Base-by-base conservation (phyloP, 2,329 filamentous ascomycete species). In the Aspergillus costaricaensis region DNA sequence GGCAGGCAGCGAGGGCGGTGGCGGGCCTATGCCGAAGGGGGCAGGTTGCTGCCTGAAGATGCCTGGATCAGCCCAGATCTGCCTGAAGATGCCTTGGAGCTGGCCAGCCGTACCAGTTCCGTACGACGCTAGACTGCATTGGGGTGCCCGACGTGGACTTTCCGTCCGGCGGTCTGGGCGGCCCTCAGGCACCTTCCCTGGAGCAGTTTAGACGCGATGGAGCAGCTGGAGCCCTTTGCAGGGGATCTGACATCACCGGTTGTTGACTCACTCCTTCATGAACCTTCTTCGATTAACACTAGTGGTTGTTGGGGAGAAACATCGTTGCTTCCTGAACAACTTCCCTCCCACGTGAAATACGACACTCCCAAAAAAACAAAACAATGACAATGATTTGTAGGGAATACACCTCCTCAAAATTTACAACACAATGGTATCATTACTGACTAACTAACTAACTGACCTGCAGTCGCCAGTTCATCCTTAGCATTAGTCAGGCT, bases 1-100 rank as follows among this genome's bases (percentile, higher is more conserved):
- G 64, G 64, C 61, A 65, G 58, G 58, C 63, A 59, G 52, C 57
- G 57, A 47, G 61, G 57, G 48, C 43, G 49, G 55, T 62, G 61
- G 61, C 30, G 51, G 51, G 55, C 44, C 63, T 63, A 61, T 43
- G 15, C 63, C 49, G 17, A 43, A 53, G 10, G 10, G 39, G 58
- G 62, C 36, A 63, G 19, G 38, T 55, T 6, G 15, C 9, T 49
- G 61, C 61, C 59, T 63, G 48, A 62, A 25, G 53, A 52, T 61
- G 55, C 59, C 59, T 61, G 55, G 44, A 14, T 23, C 7, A n/a
- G 55, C 12, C 30, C n/a, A 19, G 38, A 17, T 17, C n/a, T 50
- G 53, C 53, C 53, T 55, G 53, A 47, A 55, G 39, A 44, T 43
- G 43, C 39, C 59, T 58, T n/a, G 50, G 21, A 23, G 23, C 19